Base-by-base conservation (phyloP, 805 yeast genomes). In the Monosporozyma unispora region DNA sequence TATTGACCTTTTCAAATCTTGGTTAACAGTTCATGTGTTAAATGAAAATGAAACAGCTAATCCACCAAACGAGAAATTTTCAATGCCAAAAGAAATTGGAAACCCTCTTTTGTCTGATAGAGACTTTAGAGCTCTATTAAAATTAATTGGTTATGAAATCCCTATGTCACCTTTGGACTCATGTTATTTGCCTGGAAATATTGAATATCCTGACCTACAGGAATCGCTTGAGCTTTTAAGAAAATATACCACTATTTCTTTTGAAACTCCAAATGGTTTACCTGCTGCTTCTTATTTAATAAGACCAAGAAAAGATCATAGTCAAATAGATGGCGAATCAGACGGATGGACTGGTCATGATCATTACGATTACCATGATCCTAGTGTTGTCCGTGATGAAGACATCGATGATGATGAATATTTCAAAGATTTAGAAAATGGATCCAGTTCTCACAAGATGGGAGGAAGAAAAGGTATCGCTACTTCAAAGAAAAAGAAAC, bases 81-180 rank as follows among this genome's bases (percentile, higher is more conserved):
- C 14, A 7, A 44, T 46, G 18, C 46, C 35, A 12, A 31, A 37
- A 1, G 50, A 41, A 6, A 18, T 40, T 1, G 44, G 49, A 1
- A 55, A 54, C 33, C 52, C 58, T 9, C n/a, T 58, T 2, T 25
- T 57, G 16, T 47, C 48, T 8, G 64, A 65, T 40, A 53, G 52
- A 22, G 65, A 64, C 50, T 60, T 62, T 22, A 53, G 69, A 41
- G 62, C 63, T 1, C 48, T 65, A 9, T 48, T 65, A 28, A 28
- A 47, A 3, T 43, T 61, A 14, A 40, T 53, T 11, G 66, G 66
- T 0, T 64, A 58, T 42, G 11, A 38, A 4, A 54, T 63, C 21
- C 66, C 68, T 1, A 9, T 18, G 1, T 50, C 47, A 9, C 44
- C 44, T 2, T 49, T 49, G 2, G 62, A 60, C 16, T 44, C 22